Evolutionary conservation across 495 filamentous ascomycete genomes (phyloP), one percentile per base, ranked within the genome.

Genomic region (Patellaria atrata): DNA sequence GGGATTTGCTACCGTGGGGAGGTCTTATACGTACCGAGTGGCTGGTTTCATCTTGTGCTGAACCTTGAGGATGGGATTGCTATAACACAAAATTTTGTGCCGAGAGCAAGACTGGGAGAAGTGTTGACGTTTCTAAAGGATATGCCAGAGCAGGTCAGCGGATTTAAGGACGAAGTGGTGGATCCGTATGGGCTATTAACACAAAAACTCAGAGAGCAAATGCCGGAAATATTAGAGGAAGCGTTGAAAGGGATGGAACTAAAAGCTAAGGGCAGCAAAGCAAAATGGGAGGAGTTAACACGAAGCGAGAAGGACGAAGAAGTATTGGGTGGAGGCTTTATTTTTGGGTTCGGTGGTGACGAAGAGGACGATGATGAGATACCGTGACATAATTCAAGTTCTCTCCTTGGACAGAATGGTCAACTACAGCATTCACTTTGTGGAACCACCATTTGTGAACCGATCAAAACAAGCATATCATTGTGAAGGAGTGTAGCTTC

Each of bases 31-130:
- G 89, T 97, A 21, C 89, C 89, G 1, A 71, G 68, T 37, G 86
- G 89, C 5, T 97, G 89, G 86, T 97, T 85, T 79, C 89, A 97
- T 62, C 59, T 94, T 21, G 89, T 97, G 14, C 77, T 96, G 17
- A 97, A 97, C 45, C 56, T 92, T 14, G 73, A 80, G 34, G 63
- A 71, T 2, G 76, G 80, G 9, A 78, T 94, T 40, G 89, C 89
- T 12, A 71, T 97, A 32, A 97, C 89, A 9, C 87, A 96, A 47
- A 97, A 97, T 53, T 96, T 97, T 52, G 78, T 96, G 5, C 87
- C 89, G 0, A 67, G 70, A 29, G 68, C 68, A 11, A 82, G 85
- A 49, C 60, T 97, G 4, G 51, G 60, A 8, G 70, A 77, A 22
- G 85, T 82, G 0, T 56, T 97, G 38, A 73, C 74, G 10, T 97